A percentile compares a stretch with the other conserved stretches of the same genome.
These are phyloP conservation scores for Heritiera littoralis DNA, from an alignment of 345 rosid species.

Conservation along the genomic window DNA sequence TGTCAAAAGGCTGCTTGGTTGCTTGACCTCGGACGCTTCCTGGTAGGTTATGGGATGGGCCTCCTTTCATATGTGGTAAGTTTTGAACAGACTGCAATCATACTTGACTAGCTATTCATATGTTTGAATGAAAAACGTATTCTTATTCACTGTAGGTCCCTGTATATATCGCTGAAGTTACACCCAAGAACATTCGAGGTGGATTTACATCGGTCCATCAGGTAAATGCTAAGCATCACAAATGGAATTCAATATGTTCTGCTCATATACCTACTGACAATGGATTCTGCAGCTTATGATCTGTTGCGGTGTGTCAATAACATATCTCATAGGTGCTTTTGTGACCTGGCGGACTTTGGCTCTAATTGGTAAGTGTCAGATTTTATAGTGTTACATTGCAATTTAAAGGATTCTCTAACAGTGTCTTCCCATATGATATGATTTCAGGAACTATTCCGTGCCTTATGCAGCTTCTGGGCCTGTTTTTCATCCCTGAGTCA, in stretches of 20 bases:
- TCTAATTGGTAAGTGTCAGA: slow-evolving; percentile 48
- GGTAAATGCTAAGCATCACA: slow-evolving; percentile 32
- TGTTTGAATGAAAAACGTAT: neutral
- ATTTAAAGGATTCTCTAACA: slow-evolving; percentile 7
- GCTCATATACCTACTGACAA: neutral
- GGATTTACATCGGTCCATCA: slow-evolving; percentile 67
- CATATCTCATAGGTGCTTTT: slow-evolving; percentile 70
- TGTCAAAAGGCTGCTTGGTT: slow-evolving; percentile 50
- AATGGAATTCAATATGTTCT: neutral
- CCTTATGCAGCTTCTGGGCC: slow-evolving; percentile 36
- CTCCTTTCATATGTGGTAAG: slow-evolving; percentile 77
- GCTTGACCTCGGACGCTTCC: slow-evolving; percentile 72
- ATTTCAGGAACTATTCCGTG: slow-evolving; percentile 44
- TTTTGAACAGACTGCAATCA: slow-evolving; percentile 6
- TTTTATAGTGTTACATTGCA: neutral
- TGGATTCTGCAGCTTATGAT: slow-evolving; percentile 63
- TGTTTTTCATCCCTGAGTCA: slow-evolving; percentile 52
- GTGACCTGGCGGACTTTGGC: slow-evolving; percentile 69
- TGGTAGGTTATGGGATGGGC: slow-evolving; percentile 72
- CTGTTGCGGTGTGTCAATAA: slow-evolving; percentile 60
- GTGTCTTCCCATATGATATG: slow-evolving; percentile 2
- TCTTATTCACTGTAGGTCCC: slow-evolving; percentile 50
- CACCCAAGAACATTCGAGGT: slow-evolving; percentile 76
- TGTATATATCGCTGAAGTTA: slow-evolving; percentile 78
- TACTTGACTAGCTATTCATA: slow-evolving; percentile 12